Conservation (phyloP, 208 protist genomes). For the Crithidia sp. region DNA sequence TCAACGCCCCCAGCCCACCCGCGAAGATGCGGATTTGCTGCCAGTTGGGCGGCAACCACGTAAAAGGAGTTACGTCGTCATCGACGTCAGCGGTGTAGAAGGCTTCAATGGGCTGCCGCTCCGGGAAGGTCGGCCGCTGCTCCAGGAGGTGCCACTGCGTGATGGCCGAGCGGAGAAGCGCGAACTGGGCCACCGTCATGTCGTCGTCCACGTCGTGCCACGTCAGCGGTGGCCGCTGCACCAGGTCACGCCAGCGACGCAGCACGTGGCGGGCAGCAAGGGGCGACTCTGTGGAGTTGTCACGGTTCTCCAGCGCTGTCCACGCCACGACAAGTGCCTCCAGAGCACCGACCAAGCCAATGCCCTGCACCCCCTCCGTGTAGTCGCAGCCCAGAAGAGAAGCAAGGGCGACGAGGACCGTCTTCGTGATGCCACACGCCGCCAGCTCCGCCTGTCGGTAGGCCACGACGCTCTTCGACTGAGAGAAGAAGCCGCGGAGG, state of each 20-base stretch:
- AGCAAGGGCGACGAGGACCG: slow-evolving; percentile 88
- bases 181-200: slow-evolving; percentile 53
- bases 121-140: slow-evolving; percentile 48
- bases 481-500: slow-evolving; percentile 93
- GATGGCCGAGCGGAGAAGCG: slow-evolving; percentile 28
- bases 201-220: slow-evolving; percentile 53
- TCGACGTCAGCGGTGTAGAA: slow-evolving; percentile 74
- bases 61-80: slow-evolving; percentile 47
- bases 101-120: slow-evolving; percentile 41
- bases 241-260: slow-evolving; percentile 44
- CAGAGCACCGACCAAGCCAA: slow-evolving; percentile 80
- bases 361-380: slow-evolving; percentile 88
- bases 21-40: slow-evolving; percentile 63
- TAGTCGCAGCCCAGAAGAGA: slow-evolving; percentile 97
- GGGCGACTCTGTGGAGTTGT: slow-evolving; percentile 12
- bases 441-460: slow-evolving; percentile 66
- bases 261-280: slow-evolving; percentile 46
- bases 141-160: slow-evolving; percentile 52
- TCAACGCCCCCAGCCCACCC: slow-evolving; percentile 55
- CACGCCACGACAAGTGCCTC: slow-evolving; percentile 64
- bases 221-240: slow-evolving; percentile 25
- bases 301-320: slow-evolving; percentile 14
- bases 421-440: slow-evolving; percentile 79
- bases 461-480: slow-evolving; percentile 64
- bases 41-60: slow-evolving; percentile 59